Percentiles rank a stretch among this genome's conserved stretches.
Conservation (phyloP, 1,284 basidiomycete genomes). For the Fomitopsis schrenkii region DNA sequence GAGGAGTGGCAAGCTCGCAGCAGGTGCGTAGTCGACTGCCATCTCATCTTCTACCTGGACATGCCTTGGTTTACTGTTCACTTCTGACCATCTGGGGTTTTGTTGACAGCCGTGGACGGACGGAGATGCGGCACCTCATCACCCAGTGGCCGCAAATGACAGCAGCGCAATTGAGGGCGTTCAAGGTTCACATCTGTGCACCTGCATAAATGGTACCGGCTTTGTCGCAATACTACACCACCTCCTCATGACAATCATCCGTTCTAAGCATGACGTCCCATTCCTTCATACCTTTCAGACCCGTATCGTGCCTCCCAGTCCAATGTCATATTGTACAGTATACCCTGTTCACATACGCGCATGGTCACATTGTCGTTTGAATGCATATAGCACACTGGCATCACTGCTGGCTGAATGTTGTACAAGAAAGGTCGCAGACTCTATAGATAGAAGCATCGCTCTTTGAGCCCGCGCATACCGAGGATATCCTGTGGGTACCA, state of each 20-base stretch:
- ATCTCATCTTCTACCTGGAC: not conserved
- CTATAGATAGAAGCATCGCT: constrained; percentile 71
- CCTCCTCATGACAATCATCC: not conserved
- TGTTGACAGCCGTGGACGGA: not conserved
- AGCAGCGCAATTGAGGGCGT: not conserved
- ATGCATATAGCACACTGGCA: not conserved
- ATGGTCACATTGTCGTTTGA: constrained; percentile 2
- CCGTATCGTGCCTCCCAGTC: not conserved
- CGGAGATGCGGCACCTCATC: not conserved
- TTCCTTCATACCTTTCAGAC: not conserved
- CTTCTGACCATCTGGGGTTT: not conserved
- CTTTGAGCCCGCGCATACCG: constrained; percentile 76
- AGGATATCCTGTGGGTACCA: constrained; percentile 48
- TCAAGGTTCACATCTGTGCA: not conserved
- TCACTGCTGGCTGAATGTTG: not conserved
- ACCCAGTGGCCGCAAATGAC: not conserved
- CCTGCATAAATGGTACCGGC: not conserved
- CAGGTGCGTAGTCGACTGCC: constrained; percentile 6
- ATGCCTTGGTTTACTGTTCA: not conserved
- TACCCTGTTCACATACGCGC: not conserved
- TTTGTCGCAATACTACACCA: not conserved
- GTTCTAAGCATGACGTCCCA: not conserved
- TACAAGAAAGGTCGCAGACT: not conserved
- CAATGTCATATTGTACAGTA: not conserved
- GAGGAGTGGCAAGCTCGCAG: constrained; percentile 18